These are phyloP conservation scores for Xylariaceae sp. DNA, from an alignment of 2,329 filamentous ascomycete species.

Conservation along the genomic window DNA sequence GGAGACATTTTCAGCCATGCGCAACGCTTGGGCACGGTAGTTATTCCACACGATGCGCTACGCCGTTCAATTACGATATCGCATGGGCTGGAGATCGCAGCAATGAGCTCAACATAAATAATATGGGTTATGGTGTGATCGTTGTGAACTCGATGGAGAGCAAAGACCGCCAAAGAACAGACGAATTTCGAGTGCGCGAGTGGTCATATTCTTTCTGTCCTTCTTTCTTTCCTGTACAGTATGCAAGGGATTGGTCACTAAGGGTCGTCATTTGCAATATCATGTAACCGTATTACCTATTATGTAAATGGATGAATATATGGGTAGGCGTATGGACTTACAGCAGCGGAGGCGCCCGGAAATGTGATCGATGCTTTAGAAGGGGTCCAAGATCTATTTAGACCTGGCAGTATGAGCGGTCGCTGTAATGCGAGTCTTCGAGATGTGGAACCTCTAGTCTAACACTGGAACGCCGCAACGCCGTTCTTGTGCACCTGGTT, in stretches of 20 bases:
- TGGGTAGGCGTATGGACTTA: constrained; percentile 6
- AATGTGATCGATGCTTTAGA: constrained; percentile 1
- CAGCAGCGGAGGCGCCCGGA: not conserved
- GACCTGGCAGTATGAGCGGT: not conserved
- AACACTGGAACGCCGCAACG: constrained; percentile 75
- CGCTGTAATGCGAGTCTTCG: not conserved
- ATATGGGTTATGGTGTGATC: constrained; percentile 17
- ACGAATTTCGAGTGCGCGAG: not conserved
- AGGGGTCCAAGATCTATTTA: not conserved
- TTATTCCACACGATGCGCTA: not conserved
- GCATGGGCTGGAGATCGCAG: constrained; percentile 11
- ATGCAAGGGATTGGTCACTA: not conserved
- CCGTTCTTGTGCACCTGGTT: constrained; percentile 74
- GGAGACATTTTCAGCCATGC: constrained; percentile 81
- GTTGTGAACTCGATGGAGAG: constrained; percentile 24
- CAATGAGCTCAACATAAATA: not conserved
- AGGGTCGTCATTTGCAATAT: not conserved
- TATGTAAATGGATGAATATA: not conserved
- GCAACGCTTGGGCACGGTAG: constrained; percentile 47
- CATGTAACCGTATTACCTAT: constrained; percentile 1
- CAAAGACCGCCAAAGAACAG: constrained; percentile 14
- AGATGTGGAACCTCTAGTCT: constrained; percentile 19
- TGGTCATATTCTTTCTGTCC: not conserved
- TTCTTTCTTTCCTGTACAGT: not conserved
- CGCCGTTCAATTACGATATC: constrained; percentile 16